Percentiles rank a stretch among this genome's conserved stretches.
phyloP scores from a whole-genome alignment of 257 asterid species.

The Prunella vulgaris region DNA sequence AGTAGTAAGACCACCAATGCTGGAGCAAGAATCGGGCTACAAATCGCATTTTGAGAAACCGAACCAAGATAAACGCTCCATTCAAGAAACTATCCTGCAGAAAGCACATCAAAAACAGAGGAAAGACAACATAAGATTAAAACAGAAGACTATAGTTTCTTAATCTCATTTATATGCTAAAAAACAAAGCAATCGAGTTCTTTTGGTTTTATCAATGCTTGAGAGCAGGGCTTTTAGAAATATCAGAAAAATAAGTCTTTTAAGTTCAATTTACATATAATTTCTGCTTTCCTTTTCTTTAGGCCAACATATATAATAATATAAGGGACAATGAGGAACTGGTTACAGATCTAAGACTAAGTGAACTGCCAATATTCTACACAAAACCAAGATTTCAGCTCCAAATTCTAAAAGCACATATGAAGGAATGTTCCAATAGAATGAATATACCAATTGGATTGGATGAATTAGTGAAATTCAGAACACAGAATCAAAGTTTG shows the following conservation, averaged over 20 bases:
- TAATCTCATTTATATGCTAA: neutral
- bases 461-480: neutral
- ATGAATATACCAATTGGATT: neutral
- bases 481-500: neutral
- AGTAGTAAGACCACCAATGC: neutral
- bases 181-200: neutral
- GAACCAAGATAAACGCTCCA: conserved; percentile 7
- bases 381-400: neutral
- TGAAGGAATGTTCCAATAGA: neutral
- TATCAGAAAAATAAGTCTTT: neutral
- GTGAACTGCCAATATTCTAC: no score
- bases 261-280: neutral
- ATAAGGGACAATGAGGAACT: neutral
- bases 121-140: neutral
- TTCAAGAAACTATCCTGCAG: conserved; percentile 14
- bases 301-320: no score
- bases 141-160: neutral
- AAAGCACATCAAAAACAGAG: neutral
- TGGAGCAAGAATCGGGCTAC: neutral
- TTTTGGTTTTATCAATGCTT: neutral
- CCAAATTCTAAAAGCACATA: neutral
- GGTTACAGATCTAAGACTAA: neutral
- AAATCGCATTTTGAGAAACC: neutral
- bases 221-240: neutral
- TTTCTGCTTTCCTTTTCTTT: neutral